Evolutionary conservation across 129 eudicot genomes (phyloP).

Genomic region (Smallanthus sonchifolius): DNA sequence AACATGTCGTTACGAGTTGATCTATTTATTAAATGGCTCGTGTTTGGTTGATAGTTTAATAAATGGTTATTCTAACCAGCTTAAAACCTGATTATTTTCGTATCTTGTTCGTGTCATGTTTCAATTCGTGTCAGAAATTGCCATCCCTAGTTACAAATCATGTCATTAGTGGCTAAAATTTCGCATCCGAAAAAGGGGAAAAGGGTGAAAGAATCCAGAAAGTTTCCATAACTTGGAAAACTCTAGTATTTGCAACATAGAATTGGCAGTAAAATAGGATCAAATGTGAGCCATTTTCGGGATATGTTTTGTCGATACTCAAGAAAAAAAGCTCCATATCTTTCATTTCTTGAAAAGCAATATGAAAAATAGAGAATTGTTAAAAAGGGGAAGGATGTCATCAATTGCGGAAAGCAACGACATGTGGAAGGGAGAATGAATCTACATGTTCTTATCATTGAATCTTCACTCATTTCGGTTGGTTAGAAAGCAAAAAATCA

Average conservation of each 20-base stretch:
- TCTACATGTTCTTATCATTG: constrained; percentile 14
- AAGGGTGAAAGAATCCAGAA: no score
- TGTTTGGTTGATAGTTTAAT: no score
- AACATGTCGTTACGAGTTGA: no score
- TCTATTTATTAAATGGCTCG: no score
- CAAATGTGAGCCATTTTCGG: constrained; percentile 2
- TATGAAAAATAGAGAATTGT: constrained; percentile 6
- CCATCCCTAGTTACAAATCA: no score
- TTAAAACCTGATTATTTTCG: no score
- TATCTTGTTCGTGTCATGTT: no score
- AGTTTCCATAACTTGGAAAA: not conserved
- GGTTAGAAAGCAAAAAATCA: not conserved
- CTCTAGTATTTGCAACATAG: not conserved
- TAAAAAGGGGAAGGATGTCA: not conserved
- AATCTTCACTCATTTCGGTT: not conserved
- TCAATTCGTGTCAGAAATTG: no score
- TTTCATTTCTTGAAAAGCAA: constrained; percentile 13
- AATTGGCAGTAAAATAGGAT: not conserved
- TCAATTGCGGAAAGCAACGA: constrained; percentile 26
- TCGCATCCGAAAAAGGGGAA: no score
- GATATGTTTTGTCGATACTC: not conserved
- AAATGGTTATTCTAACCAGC: no score
- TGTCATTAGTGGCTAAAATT: no score
- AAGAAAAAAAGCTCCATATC: not conserved
- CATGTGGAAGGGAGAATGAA: not conserved